These are phyloP conservation scores for Lactarius sp. DNA, from an alignment of 768 basidiomycete genomes.

Conservation along the genomic window DNA sequence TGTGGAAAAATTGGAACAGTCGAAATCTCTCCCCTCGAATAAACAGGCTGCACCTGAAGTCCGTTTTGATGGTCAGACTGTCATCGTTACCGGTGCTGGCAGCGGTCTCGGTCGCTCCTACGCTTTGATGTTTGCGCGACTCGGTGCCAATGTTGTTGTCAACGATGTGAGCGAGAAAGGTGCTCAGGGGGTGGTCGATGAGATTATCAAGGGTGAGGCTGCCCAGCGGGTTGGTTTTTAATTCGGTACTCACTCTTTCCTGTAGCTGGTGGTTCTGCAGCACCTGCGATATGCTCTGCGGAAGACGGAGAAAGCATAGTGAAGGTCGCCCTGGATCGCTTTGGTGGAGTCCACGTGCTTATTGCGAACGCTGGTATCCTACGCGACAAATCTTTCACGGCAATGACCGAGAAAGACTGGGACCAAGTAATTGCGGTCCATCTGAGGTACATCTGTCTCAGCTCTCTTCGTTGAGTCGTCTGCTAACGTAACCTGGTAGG, in stretches of 20 bases:
- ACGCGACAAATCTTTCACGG: slow-evolving; percentile 86
- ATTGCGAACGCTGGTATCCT: slow-evolving; percentile 93
- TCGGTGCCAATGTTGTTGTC: slow-evolving; percentile 95
- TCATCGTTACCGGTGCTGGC: slow-evolving; percentile 92
- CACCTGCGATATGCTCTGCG: slow-evolving; percentile 75
- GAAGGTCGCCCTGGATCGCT: slow-evolving; percentile 78
- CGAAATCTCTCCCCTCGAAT: slow-evolving; percentile 63
- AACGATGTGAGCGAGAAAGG: slow-evolving; percentile 91
- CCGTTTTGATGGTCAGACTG: slow-evolving; percentile 84
- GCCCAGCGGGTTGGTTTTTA: neutral
- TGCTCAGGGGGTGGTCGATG: slow-evolving; percentile 80
- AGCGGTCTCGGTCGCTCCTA: slow-evolving; percentile 91
- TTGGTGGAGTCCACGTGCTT: slow-evolving; percentile 83
- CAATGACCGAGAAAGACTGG: slow-evolving; percentile 92
- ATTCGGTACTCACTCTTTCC: neutral
- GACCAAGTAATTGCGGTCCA: slow-evolving; percentile 87
- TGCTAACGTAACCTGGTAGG: slow-evolving; percentile 31
- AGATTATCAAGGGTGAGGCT: slow-evolving; percentile 67
- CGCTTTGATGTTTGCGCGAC: slow-evolving; percentile 83
- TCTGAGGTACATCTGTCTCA: slow-evolving; percentile 43
- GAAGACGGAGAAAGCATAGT: slow-evolving; percentile 91
- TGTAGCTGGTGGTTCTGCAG: slow-evolving; percentile 85
- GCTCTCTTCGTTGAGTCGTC: neutral
- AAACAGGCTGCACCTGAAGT: slow-evolving; percentile 63
- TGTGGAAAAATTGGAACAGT: slow-evolving; percentile 54